Conservation (phyloP, 805 yeast species). For the Wickerhamomyces queroliae region DNA sequence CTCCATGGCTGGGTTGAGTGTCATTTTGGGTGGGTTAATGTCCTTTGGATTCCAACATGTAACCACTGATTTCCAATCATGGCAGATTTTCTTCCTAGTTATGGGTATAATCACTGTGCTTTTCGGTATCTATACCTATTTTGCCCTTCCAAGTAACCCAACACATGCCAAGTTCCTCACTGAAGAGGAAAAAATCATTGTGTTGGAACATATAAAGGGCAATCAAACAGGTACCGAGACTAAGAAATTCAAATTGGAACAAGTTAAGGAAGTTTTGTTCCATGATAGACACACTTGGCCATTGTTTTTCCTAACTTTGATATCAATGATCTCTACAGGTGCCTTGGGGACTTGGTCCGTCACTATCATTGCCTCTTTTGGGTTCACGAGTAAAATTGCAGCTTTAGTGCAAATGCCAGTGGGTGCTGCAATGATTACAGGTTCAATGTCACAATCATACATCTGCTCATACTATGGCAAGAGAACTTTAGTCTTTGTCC, state of each 20-base stretch:
- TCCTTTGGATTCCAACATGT: constrained; percentile 52
- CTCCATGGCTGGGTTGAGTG: constrained; percentile 48
- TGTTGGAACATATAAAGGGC: constrained; percentile 35
- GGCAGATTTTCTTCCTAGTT: constrained; percentile 56
- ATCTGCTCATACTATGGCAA: constrained; percentile 29
- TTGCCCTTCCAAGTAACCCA: constrained; percentile 47
- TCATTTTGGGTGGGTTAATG: constrained; percentile 38
- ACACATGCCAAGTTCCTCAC: constrained; percentile 28
- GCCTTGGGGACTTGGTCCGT: constrained; percentile 31
- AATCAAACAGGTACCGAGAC: constrained; percentile 46
- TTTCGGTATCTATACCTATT: constrained; percentile 39
- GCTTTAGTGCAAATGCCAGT: constrained; percentile 52
- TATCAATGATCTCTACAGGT: constrained; percentile 46
- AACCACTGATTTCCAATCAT: constrained; percentile 37
- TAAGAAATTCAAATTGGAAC: constrained; percentile 33
- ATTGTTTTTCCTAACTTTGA: constrained; percentile 36
- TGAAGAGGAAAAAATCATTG: constrained; percentile 34
- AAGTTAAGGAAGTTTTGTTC: constrained; percentile 36
- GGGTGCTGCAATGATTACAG: constrained; percentile 41
- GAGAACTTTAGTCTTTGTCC: constrained; percentile 29
- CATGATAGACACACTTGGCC: constrained; percentile 45
- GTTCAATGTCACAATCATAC: constrained; percentile 33
- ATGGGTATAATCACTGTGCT: constrained; percentile 47
- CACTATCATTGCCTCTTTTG: constrained; percentile 38
- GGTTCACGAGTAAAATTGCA: constrained; percentile 35